Evolutionary conservation across 345 rosid species (phyloP), one percentile per base, ranked within the genome.

Genomic region (Melaleuca quinquenervia): DNA sequence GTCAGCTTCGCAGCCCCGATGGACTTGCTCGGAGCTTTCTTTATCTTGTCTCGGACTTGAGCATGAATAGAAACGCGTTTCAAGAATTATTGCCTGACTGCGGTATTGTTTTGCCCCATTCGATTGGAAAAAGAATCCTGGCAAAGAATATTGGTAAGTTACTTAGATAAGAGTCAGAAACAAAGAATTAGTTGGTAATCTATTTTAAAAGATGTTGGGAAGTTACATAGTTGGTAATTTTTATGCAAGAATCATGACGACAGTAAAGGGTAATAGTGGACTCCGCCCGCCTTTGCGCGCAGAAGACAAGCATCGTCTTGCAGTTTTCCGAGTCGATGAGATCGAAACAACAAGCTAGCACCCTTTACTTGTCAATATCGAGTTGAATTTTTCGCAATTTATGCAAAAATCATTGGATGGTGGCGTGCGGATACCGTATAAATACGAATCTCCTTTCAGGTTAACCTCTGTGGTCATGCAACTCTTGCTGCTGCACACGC

Each of bases 381-480:
- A 32, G 26, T 70, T 32, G 14, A 36, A 18, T 8, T 32, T 32
- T 70, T 8, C 0, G 3, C 48, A 32, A 32, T 18, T 70, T 9
- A 70, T 70, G 78, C 48, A 70, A 70, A 41, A 41, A 55, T 70
- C 24, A 32, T 36, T 36, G 24, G 48, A 29, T 27, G 58, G 29
- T 29, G 84, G 56, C 13, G 26, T 27, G n/a, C 24, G 13, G 26
- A 84, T 55, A 24, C 52, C 29, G 45, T 24, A 7, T 84, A 24
- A 55, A 20, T 6, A n/a, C 13, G 78, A 70, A 84, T 60, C 52
- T 54, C 85, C 84, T 80, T 55, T 85, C 91, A 96, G 97, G 92
- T 93, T 44, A 44, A 89, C 27, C 94, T 97, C 8, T 94, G 99
- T 86, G 99, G 98, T 36, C 99, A 97, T 87, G 99, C 92, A 70